Base-by-base conservation (phyloP, 2,329 filamentous ascomycete species). In the Decorospora gaudefroyi region DNA sequence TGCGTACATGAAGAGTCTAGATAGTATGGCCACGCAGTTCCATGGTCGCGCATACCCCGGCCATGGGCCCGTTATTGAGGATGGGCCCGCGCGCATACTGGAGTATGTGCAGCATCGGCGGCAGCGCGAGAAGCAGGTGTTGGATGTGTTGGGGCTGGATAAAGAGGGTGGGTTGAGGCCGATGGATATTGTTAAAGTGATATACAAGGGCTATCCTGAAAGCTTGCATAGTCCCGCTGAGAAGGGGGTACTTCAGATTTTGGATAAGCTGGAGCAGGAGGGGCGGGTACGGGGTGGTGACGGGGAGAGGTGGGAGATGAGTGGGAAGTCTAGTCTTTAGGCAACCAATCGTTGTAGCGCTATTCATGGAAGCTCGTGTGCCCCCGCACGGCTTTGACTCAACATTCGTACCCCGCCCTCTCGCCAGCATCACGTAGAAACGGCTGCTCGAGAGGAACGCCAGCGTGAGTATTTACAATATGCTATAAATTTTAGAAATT, bases 31-130 rank as follows among this genome's bases (percentile, higher is more conserved):
- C 31, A 68, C 71, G 15, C 73, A 83, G 5, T 88, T 88, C 57
- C 70, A 69, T 0, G 86, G 87, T 1, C 76, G 82, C 33, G 90
- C 85, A 2, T 97, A 96, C 67, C 92, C 93, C 0, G 92, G 88
- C 3, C 93, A 99, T 62, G 93, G 93, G 0, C 79, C 85, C 0
- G 82, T 93, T 3, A 78, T 97, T 16, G 80, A 84, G 25, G 80
- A 93, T 50, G 88, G 88, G 0, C 80, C 77, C 16, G 75, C 73
- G 16, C 92, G 83, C 65, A 86, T 97, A 39, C 59, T 73, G 13
- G 89, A 96, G 68, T 97, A 99, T 65, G 88, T 97, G 55, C 69
- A 76, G 48, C 93, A 97, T 72, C 79, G 92, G 21, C 80, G 83
- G 60, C 80, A 87, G 72, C 80, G 93, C 15, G 92, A 97, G 70